Evolutionary conservation across 1,284 basidiomycete genomes (phyloP).

Genomic region (Inonotus hispidus): DNA sequence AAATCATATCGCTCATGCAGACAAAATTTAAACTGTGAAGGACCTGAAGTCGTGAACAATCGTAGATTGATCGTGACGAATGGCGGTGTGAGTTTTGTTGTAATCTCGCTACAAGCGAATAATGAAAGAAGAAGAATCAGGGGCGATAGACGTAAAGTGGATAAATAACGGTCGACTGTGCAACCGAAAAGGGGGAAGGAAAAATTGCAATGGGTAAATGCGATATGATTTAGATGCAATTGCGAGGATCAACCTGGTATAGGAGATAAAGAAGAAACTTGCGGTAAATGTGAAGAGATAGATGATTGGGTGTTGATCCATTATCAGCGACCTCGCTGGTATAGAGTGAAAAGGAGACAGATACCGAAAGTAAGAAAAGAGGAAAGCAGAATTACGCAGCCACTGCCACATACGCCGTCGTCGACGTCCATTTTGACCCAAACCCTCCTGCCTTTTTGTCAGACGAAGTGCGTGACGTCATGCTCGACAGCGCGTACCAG

Average conservation of each 20-base stretch:
- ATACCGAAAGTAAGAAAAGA: background rate
- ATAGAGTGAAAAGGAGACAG: background rate
- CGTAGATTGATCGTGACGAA: background rate
- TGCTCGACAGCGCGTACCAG: conserved; percentile 18
- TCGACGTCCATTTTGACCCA: conserved; percentile 3
- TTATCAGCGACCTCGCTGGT: conserved; percentile 6
- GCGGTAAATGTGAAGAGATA: background rate
- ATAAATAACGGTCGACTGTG: conserved; percentile 5
- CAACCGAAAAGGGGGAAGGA: background rate
- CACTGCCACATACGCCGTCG: background rate
- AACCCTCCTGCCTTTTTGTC: conserved; percentile 3
- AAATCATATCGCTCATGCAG: background rate
- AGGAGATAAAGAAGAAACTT: background rate
- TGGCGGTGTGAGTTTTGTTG: background rate
- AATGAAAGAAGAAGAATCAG: background rate
- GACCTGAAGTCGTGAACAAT: background rate
- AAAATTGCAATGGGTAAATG: background rate
- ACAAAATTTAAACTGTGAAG: no score
- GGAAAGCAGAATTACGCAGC: background rate
- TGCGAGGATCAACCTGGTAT: conserved; percentile 6
- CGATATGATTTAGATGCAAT: background rate
- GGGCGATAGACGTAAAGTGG: background rate
- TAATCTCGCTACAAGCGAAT: conserved; percentile 1
- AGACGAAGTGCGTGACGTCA: conserved; percentile 13
- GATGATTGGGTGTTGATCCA: conserved; percentile 4